Base-by-base conservation (phyloP, 768 basidiomycete species). In the Naganishia vishniacii region DNA sequence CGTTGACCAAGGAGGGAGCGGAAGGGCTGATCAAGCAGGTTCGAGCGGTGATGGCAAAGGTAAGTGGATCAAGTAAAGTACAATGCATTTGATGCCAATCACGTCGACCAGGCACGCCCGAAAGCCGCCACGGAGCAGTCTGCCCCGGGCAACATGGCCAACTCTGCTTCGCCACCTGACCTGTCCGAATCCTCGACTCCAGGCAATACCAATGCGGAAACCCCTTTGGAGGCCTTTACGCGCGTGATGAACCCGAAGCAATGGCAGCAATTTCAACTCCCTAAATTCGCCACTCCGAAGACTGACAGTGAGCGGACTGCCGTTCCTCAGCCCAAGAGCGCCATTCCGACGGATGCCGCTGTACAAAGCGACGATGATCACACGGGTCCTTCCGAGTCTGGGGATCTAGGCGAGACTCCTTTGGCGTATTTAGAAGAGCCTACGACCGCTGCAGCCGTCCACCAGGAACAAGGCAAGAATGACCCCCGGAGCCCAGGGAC, bases 1-100 rank as follows among this genome's bases (percentile, higher is more conserved):
- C 74, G 0, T 49, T 75, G 41, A 63, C 42, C 1, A 62, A 48
- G 29, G 49, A 46, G 9, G 68, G 65, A 18, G 44, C 67, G 18
- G 53, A 59, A 20, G 65, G n/a, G 49, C n/a, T 66, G 18, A 62
- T 66, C 42, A 53, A 34, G n/a, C 51, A 45, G 16, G 32, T 66
- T 1, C 28, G 51, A 8, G 48, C 29, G 4, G 59, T 60, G 29
- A 37, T 67, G 29, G 56, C 56, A 15, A 66, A 64, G 40, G 65
- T 60, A 34, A 12, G 48, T 48, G 44, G 56, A 56, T 8, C 34
- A 15, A 37, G 18, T 31, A 42, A 16, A 4, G 11, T 2, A 28
- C 59, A 45, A 3, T 3, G 42, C 23, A n/a, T 37, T 53, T 15
- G 48, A 15, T 4, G 32, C 64, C 26, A 23, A 58, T 62, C 26